Conservation (phyloP, 306 rosid species). For the Gastrolobium bilobum region DNA sequence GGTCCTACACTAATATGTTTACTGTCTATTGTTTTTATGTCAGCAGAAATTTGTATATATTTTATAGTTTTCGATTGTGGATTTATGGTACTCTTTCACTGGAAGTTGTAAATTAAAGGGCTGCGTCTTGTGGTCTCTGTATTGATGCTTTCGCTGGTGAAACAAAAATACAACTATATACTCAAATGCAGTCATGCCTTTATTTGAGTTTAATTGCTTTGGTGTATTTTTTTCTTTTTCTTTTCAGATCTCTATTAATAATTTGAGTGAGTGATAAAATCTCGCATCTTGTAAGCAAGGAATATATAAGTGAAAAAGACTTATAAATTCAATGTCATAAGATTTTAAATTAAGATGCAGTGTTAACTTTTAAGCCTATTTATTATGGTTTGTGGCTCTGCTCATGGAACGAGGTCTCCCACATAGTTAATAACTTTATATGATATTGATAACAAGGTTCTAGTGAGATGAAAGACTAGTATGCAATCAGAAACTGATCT, state of each 20-base stretch:
- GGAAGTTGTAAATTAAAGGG: conserved; percentile 34
- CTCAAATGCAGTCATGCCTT: neutral
- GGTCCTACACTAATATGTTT: conserved; percentile 34
- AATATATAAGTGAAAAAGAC: no score
- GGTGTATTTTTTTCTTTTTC: no score
- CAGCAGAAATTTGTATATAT: conserved; percentile 24
- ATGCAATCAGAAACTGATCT: conserved; percentile 14
- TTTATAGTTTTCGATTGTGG: conserved; percentile 8
- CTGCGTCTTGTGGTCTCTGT: conserved; percentile 17
- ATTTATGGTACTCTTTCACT: conserved; percentile 10
- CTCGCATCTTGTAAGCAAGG: no score
- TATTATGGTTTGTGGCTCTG: no score
- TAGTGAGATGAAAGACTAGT: neutral
- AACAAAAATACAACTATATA: neutral
- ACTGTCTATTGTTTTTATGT: neutral
- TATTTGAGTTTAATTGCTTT: no score
- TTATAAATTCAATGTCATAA: no score
- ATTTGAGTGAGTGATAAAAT: no score
- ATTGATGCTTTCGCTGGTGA: neutral
- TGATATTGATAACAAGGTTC: conserved; percentile 5
- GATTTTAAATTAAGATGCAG: no score
- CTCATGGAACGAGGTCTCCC: no score
- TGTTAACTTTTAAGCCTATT: no score
- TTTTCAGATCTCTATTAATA: no score
- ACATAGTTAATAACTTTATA: neutral